Percentiles rank a stretch among this genome's conserved stretches.
Evolutionary conservation across 345 rosid species (phyloP).

Genomic region (Kernera saxatilis): DNA sequence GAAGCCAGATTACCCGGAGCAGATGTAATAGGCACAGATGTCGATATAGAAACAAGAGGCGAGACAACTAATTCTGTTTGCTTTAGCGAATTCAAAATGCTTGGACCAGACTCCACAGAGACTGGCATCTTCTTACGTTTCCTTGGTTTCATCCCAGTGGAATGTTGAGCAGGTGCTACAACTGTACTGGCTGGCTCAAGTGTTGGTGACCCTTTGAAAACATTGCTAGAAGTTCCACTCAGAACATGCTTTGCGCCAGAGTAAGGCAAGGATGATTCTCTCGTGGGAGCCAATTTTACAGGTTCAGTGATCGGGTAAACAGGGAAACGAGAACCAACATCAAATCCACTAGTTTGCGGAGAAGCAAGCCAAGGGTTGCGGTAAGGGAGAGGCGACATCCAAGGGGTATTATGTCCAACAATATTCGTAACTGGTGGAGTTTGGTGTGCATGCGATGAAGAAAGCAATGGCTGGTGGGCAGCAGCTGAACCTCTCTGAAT

Average conservation of each 20-base stretch:
- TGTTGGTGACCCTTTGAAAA: conserved; percentile 38
- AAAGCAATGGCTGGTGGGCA: conserved; percentile 55
- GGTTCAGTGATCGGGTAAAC: conserved; percentile 51
- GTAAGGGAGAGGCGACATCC: conserved; percentile 77
- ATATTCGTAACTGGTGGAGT: conserved; percentile 51
- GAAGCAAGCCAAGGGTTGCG: conserved; percentile 62
- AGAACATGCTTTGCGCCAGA: conserved; percentile 44
- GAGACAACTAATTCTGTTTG: conserved; percentile 35
- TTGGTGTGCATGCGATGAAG: conserved; percentile 70
- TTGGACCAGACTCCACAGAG: conserved; percentile 45
- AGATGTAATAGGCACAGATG: conserved; percentile 30
- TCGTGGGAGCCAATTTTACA: conserved; percentile 51
- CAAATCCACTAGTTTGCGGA: conserved; percentile 60
- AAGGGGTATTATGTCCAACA: conserved; percentile 55
- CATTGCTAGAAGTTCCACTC: conserved; percentile 39
- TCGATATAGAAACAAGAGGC: conserved; percentile 36
- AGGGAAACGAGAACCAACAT: conserved; percentile 52
- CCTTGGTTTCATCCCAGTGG: conserved; percentile 59
- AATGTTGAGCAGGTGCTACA: conserved; percentile 42
- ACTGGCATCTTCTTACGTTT: conserved; percentile 66
- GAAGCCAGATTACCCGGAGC: conserved; percentile 2
- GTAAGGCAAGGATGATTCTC: conserved; percentile 48
- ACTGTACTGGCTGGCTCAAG: conserved; percentile 42
- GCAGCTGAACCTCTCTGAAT: conserved; percentile 54
- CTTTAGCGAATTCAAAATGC: conserved; percentile 39